A percentile compares a stretch with the other conserved stretches of the same genome.
Evolutionary conservation across 2,329 filamentous ascomycete species (phyloP).

Genomic region (Aspergillus luchuensis): DNA sequence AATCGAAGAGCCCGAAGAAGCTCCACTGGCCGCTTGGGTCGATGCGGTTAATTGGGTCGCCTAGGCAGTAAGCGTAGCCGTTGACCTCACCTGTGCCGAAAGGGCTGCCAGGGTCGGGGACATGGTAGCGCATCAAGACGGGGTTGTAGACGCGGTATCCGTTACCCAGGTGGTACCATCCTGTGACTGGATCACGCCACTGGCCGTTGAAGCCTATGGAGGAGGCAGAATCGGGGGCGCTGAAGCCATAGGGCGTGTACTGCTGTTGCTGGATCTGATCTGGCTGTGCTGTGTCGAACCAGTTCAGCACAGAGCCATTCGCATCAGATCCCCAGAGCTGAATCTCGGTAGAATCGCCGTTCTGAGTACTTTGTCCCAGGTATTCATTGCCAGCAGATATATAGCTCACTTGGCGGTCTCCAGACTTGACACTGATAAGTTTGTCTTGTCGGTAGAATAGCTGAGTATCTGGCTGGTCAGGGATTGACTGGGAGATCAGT

Average conservation of each 20-base stretch:
- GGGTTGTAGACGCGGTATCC: slow-evolving; percentile 22
- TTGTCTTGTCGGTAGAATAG: slow-evolving; percentile 6
- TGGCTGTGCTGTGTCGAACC: background rate
- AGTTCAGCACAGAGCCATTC: background rate
- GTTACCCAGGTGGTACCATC: slow-evolving; percentile 16
- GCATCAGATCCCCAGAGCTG: slow-evolving; percentile 7
- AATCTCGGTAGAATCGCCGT: background rate
- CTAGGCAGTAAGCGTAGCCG: slow-evolving; percentile 20
- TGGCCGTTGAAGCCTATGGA: slow-evolving; percentile 17
- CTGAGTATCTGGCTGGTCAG: slow-evolving; percentile 3
- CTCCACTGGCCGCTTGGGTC: slow-evolving; percentile 19
- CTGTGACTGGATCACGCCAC: slow-evolving; percentile 19
- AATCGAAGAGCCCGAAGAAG: background rate
- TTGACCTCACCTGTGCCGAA: slow-evolving; percentile 22
- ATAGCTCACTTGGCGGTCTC: slow-evolving; percentile 1
- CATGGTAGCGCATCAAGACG: slow-evolving; percentile 15
- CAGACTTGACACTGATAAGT: background rate
- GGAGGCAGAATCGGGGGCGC: background rate
- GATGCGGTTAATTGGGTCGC: slow-evolving; percentile 20
- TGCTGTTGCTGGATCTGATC: background rate
- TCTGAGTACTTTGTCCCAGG: slow-evolving; percentile 1
- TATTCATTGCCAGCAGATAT: slow-evolving; percentile 6
- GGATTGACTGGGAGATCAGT: slow-evolving; percentile 5
- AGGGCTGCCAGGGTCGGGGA: slow-evolving; percentile 13
- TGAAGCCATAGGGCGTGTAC: slow-evolving; percentile 12